Evolutionary conservation across 1,139 yeast genomes (phyloP).

Genomic region (Candida albicans): DNA sequence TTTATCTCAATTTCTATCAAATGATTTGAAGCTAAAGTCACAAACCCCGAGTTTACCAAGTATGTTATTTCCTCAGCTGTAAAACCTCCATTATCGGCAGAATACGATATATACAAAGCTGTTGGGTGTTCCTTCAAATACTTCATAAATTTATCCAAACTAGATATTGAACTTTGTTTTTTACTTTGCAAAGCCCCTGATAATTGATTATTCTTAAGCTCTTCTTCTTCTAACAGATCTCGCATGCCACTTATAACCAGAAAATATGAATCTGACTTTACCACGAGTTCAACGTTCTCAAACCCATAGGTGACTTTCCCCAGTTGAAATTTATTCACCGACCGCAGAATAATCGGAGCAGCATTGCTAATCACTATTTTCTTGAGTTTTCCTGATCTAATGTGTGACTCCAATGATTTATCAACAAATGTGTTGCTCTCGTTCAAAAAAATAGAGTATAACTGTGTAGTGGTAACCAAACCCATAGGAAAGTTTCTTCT

Average conservation of each 20-base stretch:
- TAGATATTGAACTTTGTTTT: slow-evolving; percentile 2
- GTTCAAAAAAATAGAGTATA: slow-evolving; percentile 39
- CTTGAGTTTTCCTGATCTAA: slow-evolving; percentile 34
- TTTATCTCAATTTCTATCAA: slow-evolving; percentile 47
- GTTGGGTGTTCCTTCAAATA: slow-evolving; percentile 31
- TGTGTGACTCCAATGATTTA: slow-evolving; percentile 34
- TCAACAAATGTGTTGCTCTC: slow-evolving; percentile 49
- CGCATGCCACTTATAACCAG: slow-evolving; percentile 17
- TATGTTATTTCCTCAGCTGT: slow-evolving; percentile 26
- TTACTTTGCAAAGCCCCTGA: background rate
- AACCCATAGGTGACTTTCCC: slow-evolving; percentile 46
- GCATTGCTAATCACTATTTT: slow-evolving; percentile 48
- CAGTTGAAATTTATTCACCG: slow-evolving; percentile 30
- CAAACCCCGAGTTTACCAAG: slow-evolving; percentile 52
- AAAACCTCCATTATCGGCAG: slow-evolving; percentile 22
- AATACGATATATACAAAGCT: slow-evolving; percentile 27
- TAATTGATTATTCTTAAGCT: background rate
- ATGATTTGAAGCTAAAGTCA: slow-evolving; percentile 53
- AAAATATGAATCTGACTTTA: slow-evolving; percentile 26
- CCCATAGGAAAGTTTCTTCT: slow-evolving; percentile 35
- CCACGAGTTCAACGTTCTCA: slow-evolving; percentile 44
- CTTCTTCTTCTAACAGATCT: slow-evolving; percentile 1
- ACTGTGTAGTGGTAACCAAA: slow-evolving; percentile 39
- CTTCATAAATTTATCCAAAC: slow-evolving; percentile 24
- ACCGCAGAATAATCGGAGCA: slow-evolving; percentile 44